Evolutionary conservation across 371 early-diverging fungal genomes (phyloP), one percentile per base, ranked within the genome.

Genomic region (Lichtheimia ramosa): DNA sequence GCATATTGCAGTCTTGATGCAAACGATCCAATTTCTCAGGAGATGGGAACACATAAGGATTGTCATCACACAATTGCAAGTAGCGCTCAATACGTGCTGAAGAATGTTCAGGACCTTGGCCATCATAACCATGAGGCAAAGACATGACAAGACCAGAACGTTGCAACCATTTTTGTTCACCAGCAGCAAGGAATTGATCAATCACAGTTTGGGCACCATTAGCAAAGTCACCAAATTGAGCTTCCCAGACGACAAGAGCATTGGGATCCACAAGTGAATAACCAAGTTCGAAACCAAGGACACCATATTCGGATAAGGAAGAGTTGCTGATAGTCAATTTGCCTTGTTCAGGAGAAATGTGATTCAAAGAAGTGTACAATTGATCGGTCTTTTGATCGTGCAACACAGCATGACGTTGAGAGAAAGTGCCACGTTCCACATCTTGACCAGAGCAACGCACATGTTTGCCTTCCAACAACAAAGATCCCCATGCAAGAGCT

Each of bases 391-490:
- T 81, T 77, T 97, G 97, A 74, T 96, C 94, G 85, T 95, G 93
- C 61, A 97, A 82, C 21, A 97, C 88, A 24, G 95, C 92, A 69
- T 98, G 97, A 63, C 98, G 92, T 66, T 98, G 98, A 52, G 96
- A 96, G 83, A 98, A 98, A 24, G 98, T 98, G 61, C 98, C 97
- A 77, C 98, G 93, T 74, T 96, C 98, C 43, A 95, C 95, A 86
- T 98, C 98, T 76, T 98, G 98, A 49, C 97, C 97, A 56, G 91
- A 89, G 23, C 96, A 75, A 39, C 97, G 91, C 52, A 97, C 92
- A 60, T 95, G 95, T 65, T 89, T 91, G 64, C 92, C 91, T 70
- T 97, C 96, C 20, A 88, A 65, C 61, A 97, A 83, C 51, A 98
- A 84, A 5, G 93, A 81, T 40, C 97, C 98, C 73, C 95, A 95